phyloP scores from a whole-genome alignment of 2,329 filamentous ascomycete genomes.

The Sclerotinia borealis region DNA sequence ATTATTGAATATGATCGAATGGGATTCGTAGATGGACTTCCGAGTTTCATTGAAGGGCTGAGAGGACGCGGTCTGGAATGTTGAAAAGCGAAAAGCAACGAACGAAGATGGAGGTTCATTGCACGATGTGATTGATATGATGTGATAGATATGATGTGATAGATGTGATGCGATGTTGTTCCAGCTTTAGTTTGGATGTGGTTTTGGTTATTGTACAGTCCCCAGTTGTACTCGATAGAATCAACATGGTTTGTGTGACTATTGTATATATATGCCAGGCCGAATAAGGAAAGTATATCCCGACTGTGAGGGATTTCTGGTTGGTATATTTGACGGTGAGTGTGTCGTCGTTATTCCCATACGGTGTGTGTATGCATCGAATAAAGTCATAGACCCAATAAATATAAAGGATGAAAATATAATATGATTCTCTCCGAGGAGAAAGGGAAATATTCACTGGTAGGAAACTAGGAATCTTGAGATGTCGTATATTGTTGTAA shows the following conservation, averaged over 20 bases:
- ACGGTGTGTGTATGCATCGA: neutral
- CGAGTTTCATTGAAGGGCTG: neutral
- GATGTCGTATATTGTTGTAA: neutral
- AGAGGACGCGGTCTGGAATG: neutral
- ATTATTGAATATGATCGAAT: neutral
- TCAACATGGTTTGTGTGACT: neutral
- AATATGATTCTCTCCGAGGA: constrained; percentile 8
- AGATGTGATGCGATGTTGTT: too few relatives aligned
- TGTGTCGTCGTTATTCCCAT: neutral
- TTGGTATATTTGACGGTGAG: neutral
- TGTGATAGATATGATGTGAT: too few relatives aligned
- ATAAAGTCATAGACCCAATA: neutral
- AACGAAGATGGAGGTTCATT: neutral
- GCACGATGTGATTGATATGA: too few relatives aligned
- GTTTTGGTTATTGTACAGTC: too few relatives aligned
- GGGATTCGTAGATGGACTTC: neutral
- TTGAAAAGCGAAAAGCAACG: too few relatives aligned
- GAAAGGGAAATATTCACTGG: neutral
- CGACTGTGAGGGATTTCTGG: neutral
- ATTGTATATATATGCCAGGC: neutral
- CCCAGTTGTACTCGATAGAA: constrained; percentile 1
- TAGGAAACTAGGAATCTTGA: neutral
- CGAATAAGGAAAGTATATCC: neutral
- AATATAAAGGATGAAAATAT: neutral
- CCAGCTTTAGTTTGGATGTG: neutral